A percentile compares a stretch with the other conserved stretches of the same genome.
phyloP scores from a whole-genome alignment of 2,329 filamentous ascomycete genomes.

The Aspergillus viridinutans region DNA sequence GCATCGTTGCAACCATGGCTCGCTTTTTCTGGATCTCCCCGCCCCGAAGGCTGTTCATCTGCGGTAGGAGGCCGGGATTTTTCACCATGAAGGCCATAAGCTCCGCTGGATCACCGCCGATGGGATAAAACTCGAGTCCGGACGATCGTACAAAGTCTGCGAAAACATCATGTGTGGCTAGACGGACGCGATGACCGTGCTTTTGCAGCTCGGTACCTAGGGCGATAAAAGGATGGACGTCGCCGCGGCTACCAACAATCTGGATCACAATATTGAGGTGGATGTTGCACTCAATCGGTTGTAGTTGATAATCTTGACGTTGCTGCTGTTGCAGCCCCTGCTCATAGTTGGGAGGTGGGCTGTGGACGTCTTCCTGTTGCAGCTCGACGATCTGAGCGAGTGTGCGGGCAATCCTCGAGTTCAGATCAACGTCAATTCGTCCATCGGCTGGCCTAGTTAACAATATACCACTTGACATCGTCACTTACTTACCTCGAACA shows the following conservation, averaged over 20 bases:
- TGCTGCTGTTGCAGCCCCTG: background rate
- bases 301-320: background rate
- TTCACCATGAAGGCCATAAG: conserved; percentile 52
- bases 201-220: conserved; percentile 50
- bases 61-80: conserved; percentile 43
- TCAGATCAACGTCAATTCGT: conserved; percentile 18
- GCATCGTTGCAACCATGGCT: conserved; percentile 33
- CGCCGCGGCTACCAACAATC: conserved; percentile 54
- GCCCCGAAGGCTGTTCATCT: conserved; percentile 32
- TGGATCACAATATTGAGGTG: conserved; percentile 54
- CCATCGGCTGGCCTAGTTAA: conserved; percentile 14
- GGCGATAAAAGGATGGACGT: conserved; percentile 58
- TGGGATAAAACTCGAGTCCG: conserved; percentile 55
- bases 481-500: background rate
- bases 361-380: conserved; percentile 6
- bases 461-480: background rate
- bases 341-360: conserved; percentile 17
- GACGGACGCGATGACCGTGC: conserved; percentile 52
- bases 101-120: conserved; percentile 54
- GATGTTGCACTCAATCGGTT: conserved; percentile 9
- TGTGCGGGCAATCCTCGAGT: conserved; percentile 13
- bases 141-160: conserved; percentile 50
- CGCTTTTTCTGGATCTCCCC: conserved; percentile 32
- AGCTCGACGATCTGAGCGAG: conserved; percentile 8
- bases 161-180: conserved; percentile 55